A percentile compares a stretch with the other conserved stretches of the same genome.
Evolutionary conservation across 163 green algal genomes (phyloP).

Genomic region (Scenedesmus sp.): DNA sequence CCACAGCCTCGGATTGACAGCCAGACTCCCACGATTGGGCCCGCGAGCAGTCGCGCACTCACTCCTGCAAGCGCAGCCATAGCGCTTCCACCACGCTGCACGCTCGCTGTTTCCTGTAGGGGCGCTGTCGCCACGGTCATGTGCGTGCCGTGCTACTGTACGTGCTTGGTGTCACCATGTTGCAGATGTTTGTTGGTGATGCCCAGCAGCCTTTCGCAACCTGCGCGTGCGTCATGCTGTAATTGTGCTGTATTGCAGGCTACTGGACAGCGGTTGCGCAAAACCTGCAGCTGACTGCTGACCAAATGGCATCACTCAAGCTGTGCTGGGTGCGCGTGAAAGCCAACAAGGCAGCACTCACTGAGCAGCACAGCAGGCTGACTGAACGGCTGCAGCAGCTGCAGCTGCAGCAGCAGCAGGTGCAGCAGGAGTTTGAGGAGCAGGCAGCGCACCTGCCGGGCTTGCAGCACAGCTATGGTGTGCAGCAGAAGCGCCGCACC

Average conservation of each 20-base stretch:
- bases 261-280: not conserved
- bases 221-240: not conserved
- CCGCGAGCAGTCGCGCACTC: too few species aligned
- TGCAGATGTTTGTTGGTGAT: too few species aligned
- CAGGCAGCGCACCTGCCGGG: constrained; percentile 1
- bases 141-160: not conserved
- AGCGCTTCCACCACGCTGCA: too few species aligned
- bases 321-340: not conserved
- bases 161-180: too few species aligned
- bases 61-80: too few species aligned
- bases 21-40: too few species aligned
- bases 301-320: constrained; percentile 20
- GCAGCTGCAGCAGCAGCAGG: constrained; percentile 22
- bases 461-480: not conserved
- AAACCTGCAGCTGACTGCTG: not conserved
- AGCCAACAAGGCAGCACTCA: constrained; percentile 20
- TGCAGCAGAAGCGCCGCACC: not conserved
- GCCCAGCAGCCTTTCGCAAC: too few species aligned
- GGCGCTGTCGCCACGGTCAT: not conserved
- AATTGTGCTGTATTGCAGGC: not conserved
- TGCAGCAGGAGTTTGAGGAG: not conserved
- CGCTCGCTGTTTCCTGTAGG: not conserved
- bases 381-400: not conserved
- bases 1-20: too few species aligned
- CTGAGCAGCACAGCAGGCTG: not conserved